These are phyloP conservation scores for Fusarium nodosum DNA, from an alignment of 2,329 filamentous ascomycete species.

Conservation along the genomic window DNA sequence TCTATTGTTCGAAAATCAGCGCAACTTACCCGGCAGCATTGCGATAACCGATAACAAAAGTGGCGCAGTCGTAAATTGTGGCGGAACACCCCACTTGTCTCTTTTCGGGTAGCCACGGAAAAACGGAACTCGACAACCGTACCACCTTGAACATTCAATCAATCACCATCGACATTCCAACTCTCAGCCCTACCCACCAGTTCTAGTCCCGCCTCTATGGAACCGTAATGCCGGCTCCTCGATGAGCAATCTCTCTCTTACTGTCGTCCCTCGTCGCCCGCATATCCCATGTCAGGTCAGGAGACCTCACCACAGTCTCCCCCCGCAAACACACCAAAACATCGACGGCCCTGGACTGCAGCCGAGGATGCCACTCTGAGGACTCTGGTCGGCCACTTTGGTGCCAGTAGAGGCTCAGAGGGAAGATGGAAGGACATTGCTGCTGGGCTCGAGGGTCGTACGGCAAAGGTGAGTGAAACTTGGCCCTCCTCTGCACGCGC, in stretches of 20 bases:
- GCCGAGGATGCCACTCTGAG: constrained; percentile 49
- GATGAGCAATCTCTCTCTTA: neutral
- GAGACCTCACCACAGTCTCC: constrained; percentile 45
- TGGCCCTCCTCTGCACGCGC: constrained; percentile 5
- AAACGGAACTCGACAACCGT: constrained; percentile 27
- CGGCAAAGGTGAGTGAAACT: constrained; percentile 47
- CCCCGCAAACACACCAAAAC: constrained; percentile 39
- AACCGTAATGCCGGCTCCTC: constrained; percentile 22
- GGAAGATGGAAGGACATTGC: constrained; percentile 51
- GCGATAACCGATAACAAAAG: neutral
- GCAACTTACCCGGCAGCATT: neutral
- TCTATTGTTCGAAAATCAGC: neutral
- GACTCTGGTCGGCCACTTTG: constrained; percentile 49
- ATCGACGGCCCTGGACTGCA: constrained; percentile 47
- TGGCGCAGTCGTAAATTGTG: neutral
- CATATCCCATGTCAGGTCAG: constrained; percentile 42
- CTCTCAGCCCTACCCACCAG: neutral
- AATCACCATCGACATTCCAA: constrained; percentile 12
- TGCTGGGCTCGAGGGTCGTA: constrained; percentile 44
- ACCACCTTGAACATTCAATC: constrained; percentile 30
- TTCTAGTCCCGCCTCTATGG: constrained; percentile 4
- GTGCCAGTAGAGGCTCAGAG: constrained; percentile 46
- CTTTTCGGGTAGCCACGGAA: constrained; percentile 33
- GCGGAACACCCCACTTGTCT: constrained; percentile 1
- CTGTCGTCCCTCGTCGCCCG: constrained; percentile 5